Conservation (phyloP, 192 early-diverging fungal species). For the Coemansia sp. region DNA sequence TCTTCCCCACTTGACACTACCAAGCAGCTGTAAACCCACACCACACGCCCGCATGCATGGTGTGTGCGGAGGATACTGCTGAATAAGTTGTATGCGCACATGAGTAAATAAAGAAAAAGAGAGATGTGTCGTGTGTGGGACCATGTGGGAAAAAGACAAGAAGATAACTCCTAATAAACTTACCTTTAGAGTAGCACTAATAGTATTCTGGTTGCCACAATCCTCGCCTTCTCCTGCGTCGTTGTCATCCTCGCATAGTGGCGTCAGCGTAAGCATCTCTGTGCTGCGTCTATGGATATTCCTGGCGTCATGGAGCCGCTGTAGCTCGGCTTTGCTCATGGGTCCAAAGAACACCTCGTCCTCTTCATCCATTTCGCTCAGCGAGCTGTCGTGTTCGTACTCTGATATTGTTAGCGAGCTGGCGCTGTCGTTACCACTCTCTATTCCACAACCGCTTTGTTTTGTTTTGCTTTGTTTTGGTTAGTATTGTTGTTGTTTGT, state of each 20-base stretch:
- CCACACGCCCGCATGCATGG: background rate
- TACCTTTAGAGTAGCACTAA: background rate
- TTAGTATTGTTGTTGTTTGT: background rate
- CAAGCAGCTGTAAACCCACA: too few relatives aligned
- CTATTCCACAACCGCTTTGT: background rate
- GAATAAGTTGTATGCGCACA: too few relatives aligned
- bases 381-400: conserved; percentile 6
- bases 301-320: conserved; percentile 12
- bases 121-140: background rate
- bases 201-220: background rate
- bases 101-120: background rate
- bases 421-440: conserved; percentile 10
- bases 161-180: background rate
- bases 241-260: conserved; percentile 6
- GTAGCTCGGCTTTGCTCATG: conserved; percentile 22
- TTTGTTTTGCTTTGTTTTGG: background rate
- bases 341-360: conserved; percentile 53
- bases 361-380: conserved; percentile 21
- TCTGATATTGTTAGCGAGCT: conserved; percentile 5
- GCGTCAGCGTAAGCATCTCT: conserved; percentile 20
- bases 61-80: background rate
- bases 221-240: background rate
- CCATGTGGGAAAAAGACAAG: background rate
- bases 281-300: conserved; percentile 30
- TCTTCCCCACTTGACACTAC: too few relatives aligned